Evolutionary conservation across 2,329 filamentous ascomycete genomes (phyloP).

Genomic region (Cordyceps pruinosa): DNA sequence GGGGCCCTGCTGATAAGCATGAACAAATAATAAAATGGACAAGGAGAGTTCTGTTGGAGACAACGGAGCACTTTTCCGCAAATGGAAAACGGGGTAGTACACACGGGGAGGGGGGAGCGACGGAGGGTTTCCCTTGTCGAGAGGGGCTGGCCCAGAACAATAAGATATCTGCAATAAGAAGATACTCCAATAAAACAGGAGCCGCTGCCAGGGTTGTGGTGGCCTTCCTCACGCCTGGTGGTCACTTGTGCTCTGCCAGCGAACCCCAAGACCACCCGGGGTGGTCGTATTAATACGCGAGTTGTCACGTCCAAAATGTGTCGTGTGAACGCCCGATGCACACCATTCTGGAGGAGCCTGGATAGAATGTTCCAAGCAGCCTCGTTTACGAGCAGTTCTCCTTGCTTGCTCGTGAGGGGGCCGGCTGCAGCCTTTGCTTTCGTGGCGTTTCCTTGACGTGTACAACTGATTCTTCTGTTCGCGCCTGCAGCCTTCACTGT

Average conservation of each 20-base stretch:
- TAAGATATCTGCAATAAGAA: neutral
- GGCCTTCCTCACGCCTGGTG: neutral
- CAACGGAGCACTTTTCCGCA: conserved; percentile 1
- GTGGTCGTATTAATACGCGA: neutral
- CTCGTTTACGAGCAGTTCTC: neutral
- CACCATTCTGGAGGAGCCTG: neutral
- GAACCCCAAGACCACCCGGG: neutral
- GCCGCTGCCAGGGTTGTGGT: neutral
- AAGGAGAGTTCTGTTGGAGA: neutral
- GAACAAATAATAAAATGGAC: neutral
- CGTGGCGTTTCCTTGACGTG: conserved; percentile 8
- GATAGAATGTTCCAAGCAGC: neutral
- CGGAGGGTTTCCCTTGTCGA: neutral
- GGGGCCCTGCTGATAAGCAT: neutral
- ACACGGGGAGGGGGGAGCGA: neutral
- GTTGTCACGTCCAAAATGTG: neutral
- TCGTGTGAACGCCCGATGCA: conserved; percentile 6
- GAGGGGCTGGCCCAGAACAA: neutral
- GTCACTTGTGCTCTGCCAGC: neutral
- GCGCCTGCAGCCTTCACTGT: neutral
- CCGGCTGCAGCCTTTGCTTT: neutral
- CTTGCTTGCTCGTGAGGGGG: neutral
- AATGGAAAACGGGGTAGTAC: conserved; percentile 6
- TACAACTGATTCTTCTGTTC: neutral
- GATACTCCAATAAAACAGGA: neutral